Evolutionary conservation across 2,329 filamentous ascomycete species (phyloP).

Genomic region (Alternaria burnsii): DNA sequence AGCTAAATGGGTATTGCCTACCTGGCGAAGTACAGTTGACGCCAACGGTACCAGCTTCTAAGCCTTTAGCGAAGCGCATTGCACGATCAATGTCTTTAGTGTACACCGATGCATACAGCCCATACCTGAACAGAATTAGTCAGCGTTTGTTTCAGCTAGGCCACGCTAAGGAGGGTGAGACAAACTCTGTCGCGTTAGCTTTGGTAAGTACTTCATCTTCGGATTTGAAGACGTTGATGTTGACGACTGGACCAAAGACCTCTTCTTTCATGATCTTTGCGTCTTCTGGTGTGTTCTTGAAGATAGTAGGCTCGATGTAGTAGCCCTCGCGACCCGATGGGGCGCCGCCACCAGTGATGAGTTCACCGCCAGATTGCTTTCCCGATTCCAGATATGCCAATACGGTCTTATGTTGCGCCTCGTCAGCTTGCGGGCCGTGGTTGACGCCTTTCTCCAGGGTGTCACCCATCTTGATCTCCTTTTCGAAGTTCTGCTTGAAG

Average conservation of each 20-base stretch:
- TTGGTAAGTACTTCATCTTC: constrained; percentile 80
- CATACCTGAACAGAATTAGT: constrained; percentile 61
- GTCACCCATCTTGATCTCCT: constrained; percentile 56
- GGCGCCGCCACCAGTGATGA: constrained; percentile 43
- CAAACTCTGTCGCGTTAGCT: constrained; percentile 77
- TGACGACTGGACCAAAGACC: constrained; percentile 84
- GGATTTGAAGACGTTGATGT: constrained; percentile 78
- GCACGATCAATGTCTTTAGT: constrained; percentile 60
- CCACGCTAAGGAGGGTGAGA: neutral
- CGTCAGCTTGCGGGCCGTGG: constrained; percentile 62
- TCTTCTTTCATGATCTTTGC: constrained; percentile 86
- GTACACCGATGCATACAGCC: constrained; percentile 85
- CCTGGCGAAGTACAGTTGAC: constrained; percentile 52
- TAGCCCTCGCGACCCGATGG: constrained; percentile 44
- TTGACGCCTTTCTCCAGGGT: constrained; percentile 78
- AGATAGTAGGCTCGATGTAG: constrained; percentile 76
- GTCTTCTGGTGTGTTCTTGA: constrained; percentile 76
- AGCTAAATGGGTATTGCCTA: constrained; percentile 8
- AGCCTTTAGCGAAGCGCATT: constrained; percentile 51
- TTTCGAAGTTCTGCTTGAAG: constrained; percentile 48
- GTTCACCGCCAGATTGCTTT: constrained; percentile 68
- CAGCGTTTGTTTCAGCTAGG: constrained; percentile 8
- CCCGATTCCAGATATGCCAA: constrained; percentile 62
- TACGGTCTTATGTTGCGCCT: constrained; percentile 60
- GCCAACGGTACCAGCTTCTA: constrained; percentile 53